These are phyloP conservation scores for Dichotomocladium elegans DNA, from an alignment of 371 early-diverging fungal species.

Conservation along the genomic window DNA sequence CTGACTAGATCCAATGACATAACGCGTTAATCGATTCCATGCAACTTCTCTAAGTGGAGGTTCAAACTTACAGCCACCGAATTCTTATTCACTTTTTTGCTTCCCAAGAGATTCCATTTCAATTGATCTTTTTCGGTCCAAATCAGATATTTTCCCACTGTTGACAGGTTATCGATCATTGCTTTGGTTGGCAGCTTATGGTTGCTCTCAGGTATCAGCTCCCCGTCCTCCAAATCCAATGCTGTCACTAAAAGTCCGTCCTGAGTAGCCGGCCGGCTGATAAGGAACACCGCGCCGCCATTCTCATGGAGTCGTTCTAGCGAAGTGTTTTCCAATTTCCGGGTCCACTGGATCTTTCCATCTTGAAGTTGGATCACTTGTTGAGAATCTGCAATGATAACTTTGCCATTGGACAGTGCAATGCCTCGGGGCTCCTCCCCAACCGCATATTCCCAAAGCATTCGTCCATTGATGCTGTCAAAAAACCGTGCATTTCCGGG, in stretches of 20 bases:
- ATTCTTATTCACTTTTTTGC: conserved; percentile 16
- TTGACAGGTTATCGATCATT: conserved; percentile 9
- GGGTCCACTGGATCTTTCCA: too few species aligned
- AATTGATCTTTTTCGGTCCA: conserved; percentile 33
- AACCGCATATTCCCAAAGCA: neutral
- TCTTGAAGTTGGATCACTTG: too few species aligned
- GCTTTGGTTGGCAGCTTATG: neutral
- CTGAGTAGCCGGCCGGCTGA: neutral
- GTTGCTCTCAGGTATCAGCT: conserved; percentile 5
- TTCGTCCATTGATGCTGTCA: neutral
- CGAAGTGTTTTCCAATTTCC: too few species aligned
- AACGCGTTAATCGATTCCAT: neutral
- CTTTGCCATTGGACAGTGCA: neutral
- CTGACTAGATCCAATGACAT: conserved; percentile 3
- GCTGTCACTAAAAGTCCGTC: conserved; percentile 5
- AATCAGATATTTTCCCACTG: conserved; percentile 21
- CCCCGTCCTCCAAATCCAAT: conserved; percentile 18
- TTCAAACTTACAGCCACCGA: conserved; percentile 21
- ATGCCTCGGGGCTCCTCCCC: neutral
- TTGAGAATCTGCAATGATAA: neutral
- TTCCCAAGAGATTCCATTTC: conserved; percentile 31
- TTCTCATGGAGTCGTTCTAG: too few species aligned
- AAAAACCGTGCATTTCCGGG: neutral
- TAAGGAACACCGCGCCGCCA: neutral
- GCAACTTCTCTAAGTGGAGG: too few species aligned